phyloP scores from a whole-genome alignment of 78 protist genomes.

The Dictyostelium discoideum region DNA sequence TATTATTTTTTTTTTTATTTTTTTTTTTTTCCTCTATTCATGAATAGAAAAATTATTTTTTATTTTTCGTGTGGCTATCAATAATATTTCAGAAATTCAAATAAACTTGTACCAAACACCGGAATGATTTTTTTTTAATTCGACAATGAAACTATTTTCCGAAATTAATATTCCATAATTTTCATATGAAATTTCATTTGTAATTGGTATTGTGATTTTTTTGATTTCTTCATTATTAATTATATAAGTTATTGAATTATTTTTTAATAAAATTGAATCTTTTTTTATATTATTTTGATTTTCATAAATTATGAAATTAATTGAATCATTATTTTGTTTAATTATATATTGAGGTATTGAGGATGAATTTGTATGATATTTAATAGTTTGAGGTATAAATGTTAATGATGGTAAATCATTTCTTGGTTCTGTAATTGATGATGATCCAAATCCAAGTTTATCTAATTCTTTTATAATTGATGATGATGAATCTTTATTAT shows the following conservation, averaged over 20 bases:
- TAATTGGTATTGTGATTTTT: background rate
- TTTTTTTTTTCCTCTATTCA: too few relatives aligned
- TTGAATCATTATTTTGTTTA: background rate
- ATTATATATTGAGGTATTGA: background rate
- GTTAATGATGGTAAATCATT: background rate
- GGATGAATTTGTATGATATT: background rate
- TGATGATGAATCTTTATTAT: background rate
- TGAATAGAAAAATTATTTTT: too few relatives aligned
- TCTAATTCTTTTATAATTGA: background rate
- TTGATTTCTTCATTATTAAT: background rate
- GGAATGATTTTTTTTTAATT: background rate
- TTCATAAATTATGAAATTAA: background rate
- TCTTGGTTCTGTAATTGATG: background rate
- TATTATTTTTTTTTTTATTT: too few relatives aligned
- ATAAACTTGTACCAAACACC: background rate
- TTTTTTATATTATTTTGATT: background rate
- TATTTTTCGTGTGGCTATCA: too few relatives aligned
- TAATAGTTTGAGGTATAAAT: background rate
- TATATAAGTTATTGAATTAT: background rate
- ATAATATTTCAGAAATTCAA: too few relatives aligned
- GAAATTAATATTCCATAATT: background rate
- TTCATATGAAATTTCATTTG: background rate
- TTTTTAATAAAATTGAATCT: background rate
- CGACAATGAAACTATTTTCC: background rate
- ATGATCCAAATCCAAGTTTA: conserved; percentile 5